phyloP scores from a whole-genome alignment of 73 alveolate genomes.

The Tetrahymena thermophila region DNA sequence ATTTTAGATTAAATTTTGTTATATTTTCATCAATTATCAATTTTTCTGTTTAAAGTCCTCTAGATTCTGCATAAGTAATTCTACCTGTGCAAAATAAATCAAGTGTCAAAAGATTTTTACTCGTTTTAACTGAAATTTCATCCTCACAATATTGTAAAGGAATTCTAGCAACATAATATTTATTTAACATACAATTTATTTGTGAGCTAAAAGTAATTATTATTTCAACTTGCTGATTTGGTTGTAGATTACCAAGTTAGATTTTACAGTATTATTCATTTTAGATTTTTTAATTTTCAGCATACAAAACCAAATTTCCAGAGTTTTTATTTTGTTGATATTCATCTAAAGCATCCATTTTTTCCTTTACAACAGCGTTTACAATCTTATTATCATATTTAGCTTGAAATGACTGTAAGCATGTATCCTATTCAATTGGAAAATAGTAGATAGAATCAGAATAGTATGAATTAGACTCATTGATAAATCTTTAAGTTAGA shows the following conservation, averaged over 20 bases:
- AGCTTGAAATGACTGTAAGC: not conserved
- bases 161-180: not conserved
- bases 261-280: not conserved
- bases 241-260: slow-evolving; percentile 12
- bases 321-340: not conserved
- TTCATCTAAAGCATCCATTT: not conserved
- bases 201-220: not conserved
- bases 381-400: not conserved
- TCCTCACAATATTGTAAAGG: not conserved
- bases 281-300: not conserved
- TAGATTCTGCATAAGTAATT: not conserved
- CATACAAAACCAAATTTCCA: slow-evolving; percentile 16
- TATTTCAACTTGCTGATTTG: not conserved
- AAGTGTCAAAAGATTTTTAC: not conserved
- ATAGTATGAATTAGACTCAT: not conserved
- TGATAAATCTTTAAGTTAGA: not conserved
- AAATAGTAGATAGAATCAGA: not conserved
- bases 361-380: slow-evolving; percentile 7
- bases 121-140: not conserved
- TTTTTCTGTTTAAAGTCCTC: not conserved
- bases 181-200: not conserved
- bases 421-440: not conserved
- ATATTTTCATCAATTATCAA: not conserved
- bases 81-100: not conserved
- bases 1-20: not conserved